Conservation (phyloP, 1,139 yeast species). For the Suhomyces yuchorum region DNA sequence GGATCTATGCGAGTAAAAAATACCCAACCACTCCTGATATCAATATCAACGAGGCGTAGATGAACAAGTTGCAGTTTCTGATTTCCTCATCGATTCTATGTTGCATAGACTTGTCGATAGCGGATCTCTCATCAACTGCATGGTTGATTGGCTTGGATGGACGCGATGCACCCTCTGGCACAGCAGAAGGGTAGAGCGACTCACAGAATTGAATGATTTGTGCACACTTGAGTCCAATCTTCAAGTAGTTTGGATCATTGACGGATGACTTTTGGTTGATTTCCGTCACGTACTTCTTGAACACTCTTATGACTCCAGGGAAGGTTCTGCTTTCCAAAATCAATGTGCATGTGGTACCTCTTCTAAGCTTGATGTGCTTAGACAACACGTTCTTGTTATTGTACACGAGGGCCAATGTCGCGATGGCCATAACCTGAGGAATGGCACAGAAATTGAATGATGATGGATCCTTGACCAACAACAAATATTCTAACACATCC, state of each 20-base stretch:
- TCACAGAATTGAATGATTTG: slow-evolving; percentile 86
- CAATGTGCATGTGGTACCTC: slow-evolving; percentile 83
- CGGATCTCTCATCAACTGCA: slow-evolving; percentile 30
- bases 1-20: background rate
- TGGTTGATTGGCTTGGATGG: slow-evolving; percentile 25
- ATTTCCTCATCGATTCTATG: slow-evolving; percentile 30
- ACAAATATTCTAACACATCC: slow-evolving; percentile 75
- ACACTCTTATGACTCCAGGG: slow-evolving; percentile 73
- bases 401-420: slow-evolving; percentile 84
- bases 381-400: slow-evolving; percentile 76
- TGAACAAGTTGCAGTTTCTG: slow-evolving; percentile 18
- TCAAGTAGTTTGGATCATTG: slow-evolving; percentile 82
- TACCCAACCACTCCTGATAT: slow-evolving; percentile 5
- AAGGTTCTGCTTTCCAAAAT: slow-evolving; percentile 75
- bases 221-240: slow-evolving; percentile 82
- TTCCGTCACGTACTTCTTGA: slow-evolving; percentile 68
- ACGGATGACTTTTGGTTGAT: slow-evolving; percentile 82
- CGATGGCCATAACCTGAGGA: slow-evolving; percentile 98
- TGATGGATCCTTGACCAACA: slow-evolving; percentile 78
- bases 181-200: slow-evolving; percentile 58
- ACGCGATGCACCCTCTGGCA: slow-evolving; percentile 35
- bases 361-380: slow-evolving; percentile 80
- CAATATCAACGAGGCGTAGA: slow-evolving; percentile 1
- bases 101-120: slow-evolving; percentile 36
- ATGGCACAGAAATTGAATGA: slow-evolving; percentile 91